These are phyloP conservation scores for Globisporangium nagaii DNA, from an alignment of 352 stramenopile species.

Conservation along the genomic window DNA sequence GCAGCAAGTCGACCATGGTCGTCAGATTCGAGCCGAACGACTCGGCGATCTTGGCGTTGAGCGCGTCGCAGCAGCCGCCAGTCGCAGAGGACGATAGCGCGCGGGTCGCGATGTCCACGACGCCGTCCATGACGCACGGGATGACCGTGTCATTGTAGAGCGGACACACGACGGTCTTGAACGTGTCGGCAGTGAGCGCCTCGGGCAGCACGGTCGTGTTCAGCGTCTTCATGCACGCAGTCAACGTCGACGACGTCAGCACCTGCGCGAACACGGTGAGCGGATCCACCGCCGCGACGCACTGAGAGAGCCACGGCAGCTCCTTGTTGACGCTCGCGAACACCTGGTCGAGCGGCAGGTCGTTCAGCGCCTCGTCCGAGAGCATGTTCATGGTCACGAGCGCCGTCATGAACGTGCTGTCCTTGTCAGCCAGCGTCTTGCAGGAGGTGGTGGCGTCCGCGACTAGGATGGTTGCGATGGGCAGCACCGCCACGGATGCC, in stretches of 20 bases:
- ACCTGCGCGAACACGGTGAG: constrained; percentile 15
- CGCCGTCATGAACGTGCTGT: constrained; percentile 11
- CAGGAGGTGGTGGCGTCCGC: constrained; percentile 3
- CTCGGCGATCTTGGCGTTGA: constrained; percentile 28
- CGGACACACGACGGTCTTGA: constrained; percentile 18
- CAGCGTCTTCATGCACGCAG: constrained; percentile 22
- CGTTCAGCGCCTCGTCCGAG: neutral
- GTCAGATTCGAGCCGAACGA: constrained; percentile 27
- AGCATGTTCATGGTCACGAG: neutral
- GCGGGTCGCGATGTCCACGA: constrained; percentile 19
- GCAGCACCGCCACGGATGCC: too few relatives aligned
- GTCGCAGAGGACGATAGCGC: constrained; percentile 10
- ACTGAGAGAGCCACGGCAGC: constrained; percentile 36
- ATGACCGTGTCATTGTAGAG: constrained; percentile 24
- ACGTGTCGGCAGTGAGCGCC: constrained; percentile 1
- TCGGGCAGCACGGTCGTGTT: constrained; percentile 5
- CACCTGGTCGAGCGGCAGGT: constrained; percentile 10
- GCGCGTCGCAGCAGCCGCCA: constrained; percentile 32
- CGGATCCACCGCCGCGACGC: constrained; percentile 27
- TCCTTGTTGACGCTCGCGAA: constrained; percentile 20
- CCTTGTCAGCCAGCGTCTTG: constrained; percentile 15
- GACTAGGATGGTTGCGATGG: neutral
- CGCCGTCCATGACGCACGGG: constrained; percentile 26
- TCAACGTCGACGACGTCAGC: constrained; percentile 10
- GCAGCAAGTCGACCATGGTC: constrained; percentile 19